phyloP scores from a whole-genome alignment of 1,284 basidiomycete species.

The Tylopilus sp. region DNA sequence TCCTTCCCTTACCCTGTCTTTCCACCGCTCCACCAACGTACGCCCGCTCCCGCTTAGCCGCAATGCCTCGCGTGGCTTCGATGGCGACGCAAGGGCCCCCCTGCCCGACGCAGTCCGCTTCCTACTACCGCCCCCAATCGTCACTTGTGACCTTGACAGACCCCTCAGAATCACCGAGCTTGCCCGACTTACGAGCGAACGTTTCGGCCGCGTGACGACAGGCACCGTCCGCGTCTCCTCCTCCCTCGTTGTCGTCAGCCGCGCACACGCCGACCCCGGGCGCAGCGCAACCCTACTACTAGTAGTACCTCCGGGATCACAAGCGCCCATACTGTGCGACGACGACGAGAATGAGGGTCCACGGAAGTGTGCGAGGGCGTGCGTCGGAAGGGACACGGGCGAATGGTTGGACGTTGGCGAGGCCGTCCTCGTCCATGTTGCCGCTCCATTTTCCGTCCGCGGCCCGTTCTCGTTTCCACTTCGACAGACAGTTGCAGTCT shows the following conservation, averaged over 20 bases:
- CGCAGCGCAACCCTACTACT: background rate
- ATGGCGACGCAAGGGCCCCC: background rate
- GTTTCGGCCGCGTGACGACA: background rate
- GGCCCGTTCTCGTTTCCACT: no score
- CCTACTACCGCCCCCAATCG: background rate
- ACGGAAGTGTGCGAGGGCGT: slow-evolving; percentile 4
- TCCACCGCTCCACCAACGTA: slow-evolving; percentile 1
- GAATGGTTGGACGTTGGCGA: slow-evolving; percentile 15
- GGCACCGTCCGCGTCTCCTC: background rate
- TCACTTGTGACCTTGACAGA: slow-evolving; percentile 19
- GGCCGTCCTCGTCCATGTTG: background rate
- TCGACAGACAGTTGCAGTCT: no score
- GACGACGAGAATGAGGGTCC: slow-evolving; percentile 3
- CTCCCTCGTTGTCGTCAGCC: slow-evolving; percentile 19
- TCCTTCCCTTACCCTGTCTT: background rate
- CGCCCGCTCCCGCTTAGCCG: background rate
- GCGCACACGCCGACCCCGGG: slow-evolving; percentile 25
- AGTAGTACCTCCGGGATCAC: no score
- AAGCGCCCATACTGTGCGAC: background rate
- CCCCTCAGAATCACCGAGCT: slow-evolving; percentile 27
- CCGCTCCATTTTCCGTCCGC: no score
- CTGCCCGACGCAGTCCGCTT: background rate
- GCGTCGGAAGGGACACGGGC: slow-evolving; percentile 16
- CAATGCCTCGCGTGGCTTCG: background rate
- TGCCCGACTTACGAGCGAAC: slow-evolving; percentile 26